Evolutionary conservation across 2,329 filamentous ascomycete species (phyloP), one percentile per base, ranked within the genome.

Genomic region (Coniochaeta sp.): DNA sequence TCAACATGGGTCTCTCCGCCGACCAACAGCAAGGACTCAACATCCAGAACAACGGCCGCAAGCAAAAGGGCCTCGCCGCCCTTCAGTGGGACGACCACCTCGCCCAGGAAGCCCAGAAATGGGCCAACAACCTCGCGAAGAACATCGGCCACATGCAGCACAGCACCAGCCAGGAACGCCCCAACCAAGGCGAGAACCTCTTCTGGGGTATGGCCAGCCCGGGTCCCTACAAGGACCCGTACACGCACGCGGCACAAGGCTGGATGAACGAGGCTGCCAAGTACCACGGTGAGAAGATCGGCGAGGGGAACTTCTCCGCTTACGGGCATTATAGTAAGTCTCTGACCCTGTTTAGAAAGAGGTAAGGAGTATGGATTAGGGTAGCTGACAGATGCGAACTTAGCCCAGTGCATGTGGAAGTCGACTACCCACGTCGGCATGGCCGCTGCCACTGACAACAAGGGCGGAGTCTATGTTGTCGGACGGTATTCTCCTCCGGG

Each of bases 371-470:
- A 22, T 9, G 47, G n/a, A 14, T 26, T 26, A 12, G 22, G 22
- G 19, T 47, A 6, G 43, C 47, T 52, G 24, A 52, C 47, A 28
- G 19, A 52, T 11, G 22, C 9, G 24, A 26, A 38, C 24, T 24
- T 26, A 59, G 59, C 59, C 19, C 59, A 60, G 50, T 60, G 59
- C 52, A 60, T 60, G 59, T 60, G 59, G 59, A 24, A 43, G 17
- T 26, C 22, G 11, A 60, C 59, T 5, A 57, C 50, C 24, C 47
- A 52, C 22, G 26, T 52, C 24, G 47, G 47, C 47, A 52, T 52
- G 47, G 47, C 47, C n/a, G 47, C 47, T 31, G 47, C 47, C 14
- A 52, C 47, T 31, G 47, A 52, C 26, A 52, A 52, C 47, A 52
- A 52, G 47, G 47, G 47, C 47, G 47, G 47, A 28, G 47, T 52